A percentile compares a stretch with the other conserved stretches of the same genome.
Conservation (phyloP, 2,329 filamentous ascomycete genomes). For the Fusarium siculi region DNA sequence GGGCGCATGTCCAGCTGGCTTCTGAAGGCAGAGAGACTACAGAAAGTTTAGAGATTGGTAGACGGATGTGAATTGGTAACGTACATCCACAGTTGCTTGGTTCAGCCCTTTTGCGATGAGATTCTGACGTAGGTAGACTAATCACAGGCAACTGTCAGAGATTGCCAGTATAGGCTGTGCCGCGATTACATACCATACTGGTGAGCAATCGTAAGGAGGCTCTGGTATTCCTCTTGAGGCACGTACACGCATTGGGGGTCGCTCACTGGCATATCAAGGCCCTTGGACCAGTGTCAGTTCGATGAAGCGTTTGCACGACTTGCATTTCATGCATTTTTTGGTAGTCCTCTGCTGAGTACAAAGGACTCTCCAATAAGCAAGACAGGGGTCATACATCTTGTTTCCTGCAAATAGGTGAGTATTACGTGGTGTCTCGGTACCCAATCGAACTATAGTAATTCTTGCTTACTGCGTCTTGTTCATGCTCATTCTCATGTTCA, state of each 20-base stretch:
- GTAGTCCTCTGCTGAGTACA: background rate
- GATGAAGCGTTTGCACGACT: background rate
- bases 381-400: constrained; percentile 16
- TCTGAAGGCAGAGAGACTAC: constrained; percentile 24
- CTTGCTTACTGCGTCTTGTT: constrained; percentile 21
- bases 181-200: constrained; percentile 63
- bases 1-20: background rate
- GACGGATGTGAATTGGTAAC: constrained; percentile 28
- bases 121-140: constrained; percentile 51
- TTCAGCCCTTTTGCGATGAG: constrained; percentile 61
- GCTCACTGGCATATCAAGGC: background rate
- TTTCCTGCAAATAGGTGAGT: background rate
- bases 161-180: background rate
- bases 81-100: constrained; percentile 58
- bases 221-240: constrained; percentile 69
- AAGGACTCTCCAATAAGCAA: background rate
- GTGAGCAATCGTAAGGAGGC: constrained; percentile 61
- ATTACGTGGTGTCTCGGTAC: background rate
- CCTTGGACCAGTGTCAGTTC: constrained; percentile 15
- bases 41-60: background rate
- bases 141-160: background rate
- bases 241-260: constrained; percentile 60
- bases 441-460: background rate
- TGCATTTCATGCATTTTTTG: background rate
- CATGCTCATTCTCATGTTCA: constrained; percentile 11